Conservation (phyloP, 1,284 basidiomycete species). For the Amylostereum areolatum region DNA sequence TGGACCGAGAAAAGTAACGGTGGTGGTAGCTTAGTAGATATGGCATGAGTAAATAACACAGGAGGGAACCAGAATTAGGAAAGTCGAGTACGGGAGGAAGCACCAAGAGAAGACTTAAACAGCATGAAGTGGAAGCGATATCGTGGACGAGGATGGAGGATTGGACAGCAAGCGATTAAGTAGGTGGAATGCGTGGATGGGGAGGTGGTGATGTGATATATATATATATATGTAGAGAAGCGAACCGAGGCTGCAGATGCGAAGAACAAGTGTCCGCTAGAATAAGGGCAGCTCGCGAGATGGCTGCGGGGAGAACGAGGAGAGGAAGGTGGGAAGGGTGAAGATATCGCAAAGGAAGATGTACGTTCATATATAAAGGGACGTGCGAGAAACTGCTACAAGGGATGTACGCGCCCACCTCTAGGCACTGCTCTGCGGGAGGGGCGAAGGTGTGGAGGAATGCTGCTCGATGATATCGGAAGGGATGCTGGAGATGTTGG, state of each 20-base stretch:
- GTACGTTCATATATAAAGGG: conserved; percentile 16
- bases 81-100: neutral
- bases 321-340: conserved; percentile 4
- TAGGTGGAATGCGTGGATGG: neutral
- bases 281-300: conserved; percentile 10
- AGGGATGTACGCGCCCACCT: conserved; percentile 12
- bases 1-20: conserved; percentile 8
- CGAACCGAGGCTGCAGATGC: conserved; percentile 10
- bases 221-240: neutral
- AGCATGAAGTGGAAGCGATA: neutral
- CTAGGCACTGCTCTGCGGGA: conserved; percentile 10
- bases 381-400: conserved; percentile 12
- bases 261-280: conserved; percentile 11
- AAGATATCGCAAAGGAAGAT: conserved; percentile 5
- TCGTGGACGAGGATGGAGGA: neutral
- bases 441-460: conserved; percentile 11
- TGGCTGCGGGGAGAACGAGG: conserved; percentile 8
- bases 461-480: conserved; percentile 14
- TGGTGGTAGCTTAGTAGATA: conserved; percentile 5
- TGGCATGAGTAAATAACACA: neutral
- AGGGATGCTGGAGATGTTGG: conserved; percentile 33
- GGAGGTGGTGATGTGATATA: neutral
- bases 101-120: neutral
- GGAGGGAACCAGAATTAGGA: neutral
- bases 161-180: neutral